Evolutionary conservation across 2,329 filamentous ascomycete species (phyloP), one percentile per base, ranked within the genome.

Genomic region (Trichothecium roseum): DNA sequence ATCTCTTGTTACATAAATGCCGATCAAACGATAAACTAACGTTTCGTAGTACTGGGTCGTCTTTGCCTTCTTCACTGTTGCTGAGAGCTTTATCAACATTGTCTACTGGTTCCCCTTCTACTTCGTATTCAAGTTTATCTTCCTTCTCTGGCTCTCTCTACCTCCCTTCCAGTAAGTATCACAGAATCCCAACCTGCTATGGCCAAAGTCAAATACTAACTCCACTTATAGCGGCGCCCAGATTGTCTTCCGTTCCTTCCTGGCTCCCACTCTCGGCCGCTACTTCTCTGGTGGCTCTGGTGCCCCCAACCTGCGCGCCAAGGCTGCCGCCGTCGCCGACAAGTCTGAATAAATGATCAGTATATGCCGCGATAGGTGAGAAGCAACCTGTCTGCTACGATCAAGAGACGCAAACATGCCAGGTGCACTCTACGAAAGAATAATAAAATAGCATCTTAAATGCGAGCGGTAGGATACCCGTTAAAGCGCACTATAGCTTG

Each of bases 91-190:
- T 42, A 65, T 93, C 54, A 87, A 74, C 64, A 82, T 86, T 44
- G 83, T 89, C 44, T 91, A 91, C 74, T 93, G 84, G 84, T 86
- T 93, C 71, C 83, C 91, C 57, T 98, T 98, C 72, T 98, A 98
- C 82, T 98, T 85, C 68, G 89, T 88, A 59, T 96, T 98, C 83
- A 98, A 98, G 77, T 95, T 98, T 59, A 70, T 93, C 57, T 83
- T 96, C 61, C 74, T 96, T 53, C 80, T 98, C 60, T 98, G 91
- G 91, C 87, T 98, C 68, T 80, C 89, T 51, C 86, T 98, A 54
- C 91, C 91, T 61, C 75, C 84, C 63, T 95, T 93, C 71, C 72
- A 72, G 89, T 95, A 81, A 59, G 81, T 68, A 30, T n/a, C 15
- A 35, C 33, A 10, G 3, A 28, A 12, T 16, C 16, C 13, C 10